These are phyloP conservation scores for Yamadazyma akitaensis DNA, from an alignment of 805 yeast species.

Conservation along the genomic window DNA sequence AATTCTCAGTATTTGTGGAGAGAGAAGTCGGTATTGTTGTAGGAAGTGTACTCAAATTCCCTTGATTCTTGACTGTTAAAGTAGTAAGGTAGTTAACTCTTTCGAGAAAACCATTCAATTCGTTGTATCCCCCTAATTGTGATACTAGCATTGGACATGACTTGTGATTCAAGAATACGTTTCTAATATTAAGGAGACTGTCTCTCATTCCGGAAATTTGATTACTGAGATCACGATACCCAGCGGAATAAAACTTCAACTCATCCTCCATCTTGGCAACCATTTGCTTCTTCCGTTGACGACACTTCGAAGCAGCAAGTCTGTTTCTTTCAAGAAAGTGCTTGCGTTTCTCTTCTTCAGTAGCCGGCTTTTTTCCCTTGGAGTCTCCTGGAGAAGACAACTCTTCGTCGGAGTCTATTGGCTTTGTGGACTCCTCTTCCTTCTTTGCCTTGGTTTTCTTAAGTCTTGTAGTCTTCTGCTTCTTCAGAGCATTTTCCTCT, in stretches of 20 bases:
- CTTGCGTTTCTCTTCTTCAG: conserved; percentile 52
- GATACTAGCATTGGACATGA: conserved; percentile 42
- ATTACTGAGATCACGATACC: conserved; percentile 61
- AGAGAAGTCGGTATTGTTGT: conserved; percentile 38
- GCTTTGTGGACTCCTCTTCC: conserved; percentile 6
- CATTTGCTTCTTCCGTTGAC: conserved; percentile 90
- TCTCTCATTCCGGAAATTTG: conserved; percentile 60
- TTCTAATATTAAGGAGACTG: conserved; percentile 50
- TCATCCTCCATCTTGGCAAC: conserved; percentile 80
- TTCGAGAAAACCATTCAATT: conserved; percentile 40
- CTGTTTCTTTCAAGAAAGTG: conserved; percentile 85
- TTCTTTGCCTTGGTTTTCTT: conserved; percentile 10
- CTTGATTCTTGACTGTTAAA: conserved; percentile 20
- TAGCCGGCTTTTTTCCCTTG: conserved; percentile 9
- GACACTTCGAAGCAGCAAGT: conserved; percentile 92
- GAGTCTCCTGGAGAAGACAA: not conserved
- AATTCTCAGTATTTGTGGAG: conserved; percentile 17
- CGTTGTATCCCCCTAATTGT: conserved; percentile 46
- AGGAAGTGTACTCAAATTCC: conserved; percentile 29
- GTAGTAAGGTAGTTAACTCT: conserved; percentile 30
- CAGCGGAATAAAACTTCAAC: conserved; percentile 62
- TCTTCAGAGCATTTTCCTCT: not conserved
- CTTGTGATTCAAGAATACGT: conserved; percentile 48
- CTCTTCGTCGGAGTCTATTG: conserved; percentile 4
- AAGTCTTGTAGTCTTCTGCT: conserved; percentile 4